Evolutionary conservation across 495 filamentous ascomycete genomes (phyloP), one percentile per base, ranked within the genome.

Genomic region (Xylaria sp.): DNA sequence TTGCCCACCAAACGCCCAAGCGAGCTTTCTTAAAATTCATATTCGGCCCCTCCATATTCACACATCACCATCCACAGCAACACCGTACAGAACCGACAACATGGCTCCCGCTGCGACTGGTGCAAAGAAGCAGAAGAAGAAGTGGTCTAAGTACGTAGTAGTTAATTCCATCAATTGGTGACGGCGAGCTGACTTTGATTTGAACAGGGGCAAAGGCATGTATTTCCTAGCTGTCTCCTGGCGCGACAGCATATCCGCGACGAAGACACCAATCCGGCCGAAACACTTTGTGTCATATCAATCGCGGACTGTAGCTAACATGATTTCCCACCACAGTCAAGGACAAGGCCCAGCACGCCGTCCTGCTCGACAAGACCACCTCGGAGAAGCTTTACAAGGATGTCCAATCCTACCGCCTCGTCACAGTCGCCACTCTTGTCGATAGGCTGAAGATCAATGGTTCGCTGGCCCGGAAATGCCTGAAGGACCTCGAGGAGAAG

Each of bases 361-460:
- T 94, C 81, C 85, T 93, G 67, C 88, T 94, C 78, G 92, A 93
- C 80, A 87, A 94, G 79, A 83, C 89, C 80, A 95, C 90, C 68
- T 92, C 92, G 50, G 93, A 94, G 83, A 94, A 93, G 89, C 92
- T 97, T 81, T 90, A 96, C 88, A 98, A 98, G 88, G 95, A 98
- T 88, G 97, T 99, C 76, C 96, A 98, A 85, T 97, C 97, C 72
- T 99, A 98, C 92, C 94, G 97, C 79, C 94, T 99, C 85, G 93
- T 99, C 89, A 99, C 97, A 79, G 93, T 98, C 80, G 93, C 97
- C 77, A 94, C 92, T 77, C 95, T 99, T 77, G 97, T 99, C 89
- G 97, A 99, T 83, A 89, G 97, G 81, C 90, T 98, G 83, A 99
- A 99, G 94, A 97, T 99, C 90, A 99, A 99, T 87, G 97, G 97